Percentiles rank a stretch among this genome's conserved stretches.
Conservation (phyloP, 106 monocot genomes). For the Amphibolis antarctica region DNA sequence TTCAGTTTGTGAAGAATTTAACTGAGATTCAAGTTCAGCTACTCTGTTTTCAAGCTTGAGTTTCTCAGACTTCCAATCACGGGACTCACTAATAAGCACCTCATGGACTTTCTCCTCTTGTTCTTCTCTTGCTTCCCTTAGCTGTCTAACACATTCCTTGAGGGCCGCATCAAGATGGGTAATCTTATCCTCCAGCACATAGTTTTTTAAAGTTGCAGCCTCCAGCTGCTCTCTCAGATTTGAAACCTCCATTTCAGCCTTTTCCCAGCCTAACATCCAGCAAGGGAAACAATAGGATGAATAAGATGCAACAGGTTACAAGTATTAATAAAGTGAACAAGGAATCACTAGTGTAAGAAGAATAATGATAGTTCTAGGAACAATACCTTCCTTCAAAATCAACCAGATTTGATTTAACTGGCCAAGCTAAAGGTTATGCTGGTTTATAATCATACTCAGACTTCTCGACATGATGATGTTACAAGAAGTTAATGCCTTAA, state of each 20-base stretch:
- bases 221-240: slow-evolving; percentile 32
- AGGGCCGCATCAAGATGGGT: slow-evolving; percentile 38
- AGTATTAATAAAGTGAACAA: background rate
- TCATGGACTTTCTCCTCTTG: slow-evolving; percentile 31
- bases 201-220: slow-evolving; percentile 13
- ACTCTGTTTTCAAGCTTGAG: slow-evolving; percentile 21
- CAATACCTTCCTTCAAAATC: too few relatives aligned
- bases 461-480: too few relatives aligned
- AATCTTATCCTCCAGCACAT: slow-evolving; percentile 22
- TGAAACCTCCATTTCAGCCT: slow-evolving; percentile 32
- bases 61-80: slow-evolving; percentile 33
- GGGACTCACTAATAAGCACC: slow-evolving; percentile 10
- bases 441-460: too few relatives aligned
- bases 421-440: too few relatives aligned
- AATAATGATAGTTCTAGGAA: too few relatives aligned
- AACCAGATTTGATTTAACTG: too few relatives aligned
- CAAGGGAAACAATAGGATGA: background rate
- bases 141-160: slow-evolving; percentile 38
- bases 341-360: too few relatives aligned
- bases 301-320: background rate
- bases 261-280: slow-evolving; percentile 32
- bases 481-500: too few relatives aligned
- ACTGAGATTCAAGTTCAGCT: slow-evolving; percentile 18
- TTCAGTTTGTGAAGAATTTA: slow-evolving; percentile 17
- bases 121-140: slow-evolving; percentile 28